Evolutionary conservation across 108 stramenopile genomes (phyloP).

Genomic region (Bacterosira constricta): DNA sequence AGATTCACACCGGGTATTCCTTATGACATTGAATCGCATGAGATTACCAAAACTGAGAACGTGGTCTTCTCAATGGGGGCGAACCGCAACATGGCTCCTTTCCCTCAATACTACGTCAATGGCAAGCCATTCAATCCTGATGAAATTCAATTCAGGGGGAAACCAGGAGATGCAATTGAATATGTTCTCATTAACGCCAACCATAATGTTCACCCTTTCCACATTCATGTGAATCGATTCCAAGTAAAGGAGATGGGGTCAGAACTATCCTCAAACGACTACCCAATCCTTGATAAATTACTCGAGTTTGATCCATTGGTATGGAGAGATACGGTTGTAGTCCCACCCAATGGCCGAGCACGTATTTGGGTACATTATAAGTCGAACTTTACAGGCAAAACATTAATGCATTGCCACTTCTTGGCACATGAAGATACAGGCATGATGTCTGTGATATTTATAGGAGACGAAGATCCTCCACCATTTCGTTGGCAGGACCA

Average conservation of each 20-base stretch:
- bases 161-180: conserved; percentile 49
- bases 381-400: conserved; percentile 54
- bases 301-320: conserved; percentile 29
- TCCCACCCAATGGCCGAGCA: conserved; percentile 54
- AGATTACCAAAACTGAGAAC: conserved; percentile 41
- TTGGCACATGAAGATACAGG: conserved; percentile 65
- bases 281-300: conserved; percentile 39
- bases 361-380: conserved; percentile 50
- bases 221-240: conserved; percentile 62
- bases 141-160: conserved; percentile 28
- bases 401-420: conserved; percentile 62
- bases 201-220: conserved; percentile 62
- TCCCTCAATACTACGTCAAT: conserved; percentile 61
- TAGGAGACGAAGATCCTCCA: no score
- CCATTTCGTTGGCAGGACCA: no score
- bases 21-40: conserved; percentile 9
- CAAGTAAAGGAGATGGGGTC: conserved; percentile 59
- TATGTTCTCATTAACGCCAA: conserved; percentile 54
- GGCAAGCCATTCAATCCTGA: conserved; percentile 44
- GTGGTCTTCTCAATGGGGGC: conserved; percentile 58
- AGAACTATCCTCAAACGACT: conserved; percentile 39
- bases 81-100: conserved; percentile 43
- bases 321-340: conserved; percentile 55
- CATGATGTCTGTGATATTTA: no score
- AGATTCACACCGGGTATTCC: conserved; percentile 46